These are phyloP conservation scores for Kurtzmaniella quercitrusa DNA, from an alignment of 1,139 yeast species.

Conservation along the genomic window DNA sequence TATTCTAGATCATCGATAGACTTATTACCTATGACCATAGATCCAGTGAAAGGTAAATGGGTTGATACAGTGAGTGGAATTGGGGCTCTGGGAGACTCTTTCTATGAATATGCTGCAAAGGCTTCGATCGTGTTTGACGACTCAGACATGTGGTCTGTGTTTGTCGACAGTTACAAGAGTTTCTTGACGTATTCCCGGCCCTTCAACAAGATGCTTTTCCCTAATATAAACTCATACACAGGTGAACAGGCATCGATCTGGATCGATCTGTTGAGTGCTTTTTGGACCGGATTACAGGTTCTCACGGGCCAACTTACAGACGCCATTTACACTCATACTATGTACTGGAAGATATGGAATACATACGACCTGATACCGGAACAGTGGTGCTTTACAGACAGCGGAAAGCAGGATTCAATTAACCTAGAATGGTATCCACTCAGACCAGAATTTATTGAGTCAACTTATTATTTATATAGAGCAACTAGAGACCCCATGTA, in stretches of 20 bases:
- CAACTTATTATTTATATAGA: slow-evolving; percentile 75
- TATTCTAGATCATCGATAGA: slow-evolving; percentile 55
- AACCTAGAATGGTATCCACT: slow-evolving; percentile 87
- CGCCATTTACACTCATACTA: slow-evolving; percentile 59
- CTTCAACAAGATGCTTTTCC: slow-evolving; percentile 44
- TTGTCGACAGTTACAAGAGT: slow-evolving; percentile 56
- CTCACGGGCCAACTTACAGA: slow-evolving; percentile 69
- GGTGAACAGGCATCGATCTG: slow-evolving; percentile 57
- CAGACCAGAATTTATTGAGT: slow-evolving; percentile 87
- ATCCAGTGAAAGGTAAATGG: slow-evolving; percentile 56
- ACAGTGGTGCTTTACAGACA: slow-evolving; percentile 58
- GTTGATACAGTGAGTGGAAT: slow-evolving; percentile 65
- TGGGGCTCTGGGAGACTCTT: slow-evolving; percentile 94
- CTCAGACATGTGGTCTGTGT: slow-evolving; percentile 52
- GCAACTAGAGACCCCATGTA: slow-evolving; percentile 88
- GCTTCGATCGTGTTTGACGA: slow-evolving; percentile 72
- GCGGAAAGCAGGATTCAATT: slow-evolving; percentile 15
- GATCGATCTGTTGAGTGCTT: slow-evolving; percentile 86
- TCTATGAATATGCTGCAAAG: slow-evolving; percentile 84
- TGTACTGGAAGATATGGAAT: slow-evolving; percentile 79
- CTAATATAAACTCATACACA: slow-evolving; percentile 51
- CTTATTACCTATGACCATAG: slow-evolving; percentile 74
- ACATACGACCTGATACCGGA: slow-evolving; percentile 81
- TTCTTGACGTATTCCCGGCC: slow-evolving; percentile 41
- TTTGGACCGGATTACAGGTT: slow-evolving; percentile 83